A percentile compares a stretch with the other conserved stretches of the same genome.
Evolutionary conservation across 192 early-diverging fungal genomes (phyloP).

Genomic region (Jimgerdemannia flammicorona): DNA sequence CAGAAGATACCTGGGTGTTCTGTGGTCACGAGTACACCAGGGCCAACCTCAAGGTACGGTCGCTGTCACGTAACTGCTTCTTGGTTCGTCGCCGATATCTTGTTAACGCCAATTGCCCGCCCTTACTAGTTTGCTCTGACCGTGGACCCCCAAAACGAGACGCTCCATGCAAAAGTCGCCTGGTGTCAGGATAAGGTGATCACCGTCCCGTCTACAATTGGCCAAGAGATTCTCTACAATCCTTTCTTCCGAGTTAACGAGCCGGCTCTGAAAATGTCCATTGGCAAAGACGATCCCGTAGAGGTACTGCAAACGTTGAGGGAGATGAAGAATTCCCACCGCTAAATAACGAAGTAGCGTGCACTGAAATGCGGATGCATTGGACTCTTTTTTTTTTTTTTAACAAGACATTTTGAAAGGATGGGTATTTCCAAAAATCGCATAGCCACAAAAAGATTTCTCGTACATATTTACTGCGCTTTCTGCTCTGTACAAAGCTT

Average conservation of each 20-base stretch:
- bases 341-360: too few species aligned
- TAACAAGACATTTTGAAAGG: too few species aligned
- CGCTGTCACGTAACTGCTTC: too few species aligned
- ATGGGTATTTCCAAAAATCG: too few species aligned
- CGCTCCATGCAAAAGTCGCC: slow-evolving; percentile 13
- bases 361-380: too few species aligned
- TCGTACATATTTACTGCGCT: too few species aligned
- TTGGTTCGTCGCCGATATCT: neutral
- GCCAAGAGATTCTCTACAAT: slow-evolving; percentile 81
- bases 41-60: slow-evolving; percentile 41
- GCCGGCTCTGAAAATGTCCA: slow-evolving; percentile 50
- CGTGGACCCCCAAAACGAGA: slow-evolving; percentile 27
- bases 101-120: neutral
- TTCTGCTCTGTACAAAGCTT: too few species aligned
- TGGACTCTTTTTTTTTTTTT: too few species aligned
- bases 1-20: slow-evolving; percentile 57
- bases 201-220: slow-evolving; percentile 76
- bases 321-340: slow-evolving; percentile 68
- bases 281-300: slow-evolving; percentile 59
- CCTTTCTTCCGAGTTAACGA: slow-evolving; percentile 85
- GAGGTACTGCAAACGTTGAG: slow-evolving; percentile 75
- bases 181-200: slow-evolving; percentile 20
- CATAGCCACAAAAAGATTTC: too few species aligned
- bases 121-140: slow-evolving; percentile 12
- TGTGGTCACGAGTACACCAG: slow-evolving; percentile 59